Evolutionary conservation across 257 asterid genomes (phyloP).

Genomic region (Linderniella brevidens): DNA sequence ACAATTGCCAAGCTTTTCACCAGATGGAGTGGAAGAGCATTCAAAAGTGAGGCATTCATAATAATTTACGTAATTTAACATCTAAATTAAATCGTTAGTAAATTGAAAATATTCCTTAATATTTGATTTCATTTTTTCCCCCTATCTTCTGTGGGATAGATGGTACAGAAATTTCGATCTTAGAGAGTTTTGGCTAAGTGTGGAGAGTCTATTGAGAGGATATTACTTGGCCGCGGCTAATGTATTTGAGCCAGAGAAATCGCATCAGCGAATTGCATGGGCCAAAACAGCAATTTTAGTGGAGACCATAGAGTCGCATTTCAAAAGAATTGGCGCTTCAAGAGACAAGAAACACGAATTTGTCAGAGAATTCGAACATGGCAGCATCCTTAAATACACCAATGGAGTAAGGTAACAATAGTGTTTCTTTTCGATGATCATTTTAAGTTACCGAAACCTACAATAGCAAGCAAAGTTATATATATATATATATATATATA

Average conservation of each 20-base stretch:
- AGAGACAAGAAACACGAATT: conserved; percentile 25
- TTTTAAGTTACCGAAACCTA: neutral
- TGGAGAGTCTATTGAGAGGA: conserved; percentile 17
- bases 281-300: conserved; percentile 50
- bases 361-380: conserved; percentile 20
- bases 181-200: conserved; percentile 25
- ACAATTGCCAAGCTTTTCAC: conserved; percentile 52
- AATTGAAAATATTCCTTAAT: neutral
- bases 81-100: neutral
- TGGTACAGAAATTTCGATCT: conserved; percentile 40
- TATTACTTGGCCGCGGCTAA: conserved; percentile 46
- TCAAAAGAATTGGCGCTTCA: conserved; percentile 11
- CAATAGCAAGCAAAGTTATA: neutral
- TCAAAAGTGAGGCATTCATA: conserved; percentile 28
- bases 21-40: conserved; percentile 57
- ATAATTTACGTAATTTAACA: neutral
- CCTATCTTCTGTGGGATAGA: too few relatives aligned
- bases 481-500: neutral
- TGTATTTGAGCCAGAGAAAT: conserved; percentile 46
- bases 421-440: neutral
- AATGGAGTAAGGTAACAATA: conserved; percentile 26
- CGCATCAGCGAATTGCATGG: conserved; percentile 52
- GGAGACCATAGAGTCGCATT: conserved; percentile 21
- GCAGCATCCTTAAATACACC: conserved; percentile 11
- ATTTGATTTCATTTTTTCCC: neutral